Evolutionary conservation across 768 basidiomycete genomes (phyloP).

Genomic region (Hypholoma sublateritium): DNA sequence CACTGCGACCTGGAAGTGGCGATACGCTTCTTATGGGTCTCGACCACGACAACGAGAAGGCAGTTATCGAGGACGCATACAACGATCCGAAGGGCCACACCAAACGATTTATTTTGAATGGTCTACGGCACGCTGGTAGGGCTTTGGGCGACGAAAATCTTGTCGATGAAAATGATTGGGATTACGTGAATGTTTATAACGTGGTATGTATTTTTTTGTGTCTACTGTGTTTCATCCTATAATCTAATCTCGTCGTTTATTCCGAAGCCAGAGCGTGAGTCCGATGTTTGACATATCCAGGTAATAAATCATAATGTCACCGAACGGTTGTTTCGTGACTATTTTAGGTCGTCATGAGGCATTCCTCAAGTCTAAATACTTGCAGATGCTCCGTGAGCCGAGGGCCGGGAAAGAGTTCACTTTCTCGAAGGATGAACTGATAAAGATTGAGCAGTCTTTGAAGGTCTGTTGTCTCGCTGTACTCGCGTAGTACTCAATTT

Average conservation of each 20-base stretch:
- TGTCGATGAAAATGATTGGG: constrained; percentile 72
- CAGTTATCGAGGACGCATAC: constrained; percentile 82
- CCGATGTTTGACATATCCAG: too few species aligned
- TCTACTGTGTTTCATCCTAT: too few species aligned
- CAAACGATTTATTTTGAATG: constrained; percentile 82
- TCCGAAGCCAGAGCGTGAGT: too few species aligned
- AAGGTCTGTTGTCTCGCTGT: constrained; percentile 56
- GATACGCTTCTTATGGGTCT: constrained; percentile 91
- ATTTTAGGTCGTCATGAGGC: constrained; percentile 80
- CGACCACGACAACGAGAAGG: constrained; percentile 75
- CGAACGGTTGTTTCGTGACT: neutral
- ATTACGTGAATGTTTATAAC: constrained; percentile 63
- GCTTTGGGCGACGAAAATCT: constrained; percentile 65
- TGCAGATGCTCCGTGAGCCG: constrained; percentile 59
- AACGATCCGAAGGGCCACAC: constrained; percentile 79
- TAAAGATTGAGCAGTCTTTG: constrained; percentile 85
- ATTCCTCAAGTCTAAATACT: constrained; percentile 66
- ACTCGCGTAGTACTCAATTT: neutral
- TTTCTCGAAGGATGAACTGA: constrained; percentile 70
- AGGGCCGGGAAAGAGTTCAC: constrained; percentile 38
- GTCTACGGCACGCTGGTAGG: constrained; percentile 65
- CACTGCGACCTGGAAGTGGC: constrained; percentile 67
- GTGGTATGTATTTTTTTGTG: constrained; percentile 30
- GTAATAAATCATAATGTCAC: neutral
- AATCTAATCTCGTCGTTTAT: too few species aligned